These are phyloP conservation scores for Ophiostoma ulmi DNA, from an alignment of 2,329 filamentous ascomycete genomes.

Conservation along the genomic window DNA sequence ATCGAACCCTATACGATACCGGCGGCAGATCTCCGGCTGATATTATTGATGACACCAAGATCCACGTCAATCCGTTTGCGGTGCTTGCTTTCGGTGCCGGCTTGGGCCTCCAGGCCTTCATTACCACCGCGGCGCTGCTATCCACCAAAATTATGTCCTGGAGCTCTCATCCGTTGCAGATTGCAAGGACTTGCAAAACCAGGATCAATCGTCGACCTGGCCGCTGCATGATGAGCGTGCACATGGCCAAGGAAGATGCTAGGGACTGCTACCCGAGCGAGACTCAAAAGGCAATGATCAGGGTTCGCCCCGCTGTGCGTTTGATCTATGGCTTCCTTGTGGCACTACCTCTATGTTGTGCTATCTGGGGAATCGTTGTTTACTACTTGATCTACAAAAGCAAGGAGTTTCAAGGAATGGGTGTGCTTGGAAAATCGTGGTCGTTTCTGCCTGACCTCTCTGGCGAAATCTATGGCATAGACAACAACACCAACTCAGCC, in stretches of 20 bases:
- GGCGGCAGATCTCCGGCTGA: not conserved
- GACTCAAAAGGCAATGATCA: not conserved
- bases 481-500: constrained; percentile 27
- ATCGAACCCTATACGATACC: not conserved
- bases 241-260: not conserved
- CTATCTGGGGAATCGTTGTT: not conserved
- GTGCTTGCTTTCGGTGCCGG: not conserved
- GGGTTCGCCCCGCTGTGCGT: not conserved
- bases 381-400: not conserved
- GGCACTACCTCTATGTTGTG: not conserved
- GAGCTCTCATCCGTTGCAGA: not conserved
- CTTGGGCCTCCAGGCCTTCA: not conserved
- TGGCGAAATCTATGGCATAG: constrained; percentile 31
- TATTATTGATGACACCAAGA: not conserved
- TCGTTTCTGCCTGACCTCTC: not conserved
- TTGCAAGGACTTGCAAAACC: not conserved
- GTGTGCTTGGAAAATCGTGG: not conserved
- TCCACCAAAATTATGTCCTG: not conserved
- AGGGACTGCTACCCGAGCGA: not conserved
- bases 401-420: not conserved
- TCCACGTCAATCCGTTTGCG: not conserved
- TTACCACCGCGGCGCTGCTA: not conserved
- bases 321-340: not conserved
- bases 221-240: constrained; percentile 10
- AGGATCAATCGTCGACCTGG: not conserved